Base-by-base conservation (phyloP, 2,329 filamentous ascomycete genomes). In the Sclerotinia sclerotiorum region DNA sequence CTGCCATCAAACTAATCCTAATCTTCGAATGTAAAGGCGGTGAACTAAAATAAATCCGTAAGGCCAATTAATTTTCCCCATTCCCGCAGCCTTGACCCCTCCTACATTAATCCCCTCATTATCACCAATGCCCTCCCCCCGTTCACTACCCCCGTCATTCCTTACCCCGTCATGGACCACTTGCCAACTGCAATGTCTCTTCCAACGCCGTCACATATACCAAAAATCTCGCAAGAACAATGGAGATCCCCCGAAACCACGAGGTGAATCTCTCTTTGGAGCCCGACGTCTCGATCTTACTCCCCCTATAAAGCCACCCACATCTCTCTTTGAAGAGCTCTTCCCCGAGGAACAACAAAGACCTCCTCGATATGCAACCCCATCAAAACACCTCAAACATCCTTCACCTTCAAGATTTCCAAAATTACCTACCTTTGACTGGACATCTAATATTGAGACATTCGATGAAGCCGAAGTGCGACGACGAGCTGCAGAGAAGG, bases 291-390 rank as follows among this genome's bases (percentile, higher is more conserved):
- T 61, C 13, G 65, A 61, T 24, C 27, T 56, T 29, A 32, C 32
- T 27, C 24, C 65, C 10, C 49, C 61, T 17, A 19, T 52, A 7
- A 61, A 42, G 29, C 60, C 67, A 35, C 58, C 58, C 44, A 51
- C 74, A 35, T 79, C 80, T 5, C 75, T 82, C 11, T 81, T 81
- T 69, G 79, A 81, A 65, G 82, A 85, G 72, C 81, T 88, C 0
- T 88, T 88, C 72, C 85, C 86, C 6, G 83, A 85, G 72, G 81
- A 84, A 67, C 46, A 24, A 60, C 29, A 56, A 21, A 56, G 15
- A 5, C 19, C 11, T 15, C 21, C 46, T 29, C 48, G 29, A 6
- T 39, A 29, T 39, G 7, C 44, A 27, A 32, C 8, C 1, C 60
- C 21, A 29, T 51, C 46, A 15, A 24, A n/a, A 39, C 46, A n/a